These are phyloP conservation scores for Trichophyton simii DNA, from an alignment of 2,329 filamentous ascomycete species.

Conservation along the genomic window DNA sequence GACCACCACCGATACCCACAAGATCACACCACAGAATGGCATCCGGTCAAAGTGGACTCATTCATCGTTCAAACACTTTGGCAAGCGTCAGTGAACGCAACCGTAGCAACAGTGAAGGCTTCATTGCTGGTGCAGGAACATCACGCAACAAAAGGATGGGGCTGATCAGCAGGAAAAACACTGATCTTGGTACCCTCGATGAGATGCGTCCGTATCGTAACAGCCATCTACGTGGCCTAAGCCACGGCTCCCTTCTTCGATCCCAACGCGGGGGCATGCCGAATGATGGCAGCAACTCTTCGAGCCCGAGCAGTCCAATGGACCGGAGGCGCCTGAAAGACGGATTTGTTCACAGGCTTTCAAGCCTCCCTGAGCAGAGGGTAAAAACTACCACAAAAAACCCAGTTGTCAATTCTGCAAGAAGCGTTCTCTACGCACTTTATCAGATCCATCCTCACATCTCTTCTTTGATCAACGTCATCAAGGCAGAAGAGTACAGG, in stretches of 20 bases:
- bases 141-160: conserved; percentile 48
- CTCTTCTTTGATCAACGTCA: conserved; percentile 35
- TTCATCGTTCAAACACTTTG: conserved; percentile 44
- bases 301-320: conserved; percentile 33
- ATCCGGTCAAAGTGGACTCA: conserved; percentile 29
- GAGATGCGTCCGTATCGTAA: conserved; percentile 40
- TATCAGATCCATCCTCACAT: conserved; percentile 40
- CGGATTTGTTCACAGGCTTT: conserved; percentile 40
- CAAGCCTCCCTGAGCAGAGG: conserved; percentile 46
- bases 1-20: conserved; percentile 64
- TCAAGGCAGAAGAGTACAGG: conserved; percentile 35
- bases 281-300: conserved; percentile 28
- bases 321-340: conserved; percentile 31
- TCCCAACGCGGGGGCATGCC: conserved; percentile 23
- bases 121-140: conserved; percentile 36
- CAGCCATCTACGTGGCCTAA: conserved; percentile 45
- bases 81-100: conserved; percentile 51
- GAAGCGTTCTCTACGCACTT: conserved; percentile 43
- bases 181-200: conserved; percentile 42
- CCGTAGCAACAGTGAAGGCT: conserved; percentile 50
- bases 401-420: conserved; percentile 44
- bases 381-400: conserved; percentile 35
- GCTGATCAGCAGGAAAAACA: conserved; percentile 45
- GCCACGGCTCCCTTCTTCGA: conserved; percentile 42
- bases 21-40: conserved; percentile 62